Evolutionary conservation across 2,329 filamentous ascomycete species (phyloP).

Genomic region (Cryphonectria japonica): DNA sequence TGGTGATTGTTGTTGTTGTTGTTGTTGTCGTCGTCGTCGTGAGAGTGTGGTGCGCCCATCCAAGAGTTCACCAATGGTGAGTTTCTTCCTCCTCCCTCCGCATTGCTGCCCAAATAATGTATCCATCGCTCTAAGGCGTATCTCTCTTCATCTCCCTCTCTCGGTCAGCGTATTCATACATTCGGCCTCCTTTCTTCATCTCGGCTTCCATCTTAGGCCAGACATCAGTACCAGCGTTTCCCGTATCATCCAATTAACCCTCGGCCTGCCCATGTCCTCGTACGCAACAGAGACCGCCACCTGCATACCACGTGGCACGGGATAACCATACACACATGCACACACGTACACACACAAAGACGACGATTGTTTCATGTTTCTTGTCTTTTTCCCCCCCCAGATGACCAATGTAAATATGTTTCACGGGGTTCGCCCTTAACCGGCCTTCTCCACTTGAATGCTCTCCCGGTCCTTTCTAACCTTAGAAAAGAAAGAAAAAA

Average conservation of each 20-base stretch:
- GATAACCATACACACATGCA: neutral
- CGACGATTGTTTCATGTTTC: neutral
- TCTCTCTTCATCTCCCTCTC: neutral
- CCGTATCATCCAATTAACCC: neutral
- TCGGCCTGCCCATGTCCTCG: neutral
- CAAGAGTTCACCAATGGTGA: neutral
- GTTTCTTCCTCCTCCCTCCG: neutral
- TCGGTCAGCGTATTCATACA: neutral
- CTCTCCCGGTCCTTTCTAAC: conserved; percentile 4
- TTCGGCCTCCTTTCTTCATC: neutral
- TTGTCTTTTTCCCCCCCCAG: neutral
- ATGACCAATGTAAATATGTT: neutral
- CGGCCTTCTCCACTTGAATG: neutral
- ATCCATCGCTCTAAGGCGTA: neutral
- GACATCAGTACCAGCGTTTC: neutral
- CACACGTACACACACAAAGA: neutral
- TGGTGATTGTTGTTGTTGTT: neutral
- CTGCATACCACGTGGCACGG: neutral
- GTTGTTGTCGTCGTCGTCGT: no score
- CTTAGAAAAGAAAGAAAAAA: neutral
- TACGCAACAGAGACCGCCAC: neutral
- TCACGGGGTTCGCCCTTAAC: neutral
- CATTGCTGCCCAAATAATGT: conserved; percentile 10
- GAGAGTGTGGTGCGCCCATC: no score
- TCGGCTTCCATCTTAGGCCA: conserved; percentile 1